Evolutionary conservation across 1,284 basidiomycete species (phyloP), one percentile per base, ranked within the genome.

Genomic region (Melampsora americana): DNA sequence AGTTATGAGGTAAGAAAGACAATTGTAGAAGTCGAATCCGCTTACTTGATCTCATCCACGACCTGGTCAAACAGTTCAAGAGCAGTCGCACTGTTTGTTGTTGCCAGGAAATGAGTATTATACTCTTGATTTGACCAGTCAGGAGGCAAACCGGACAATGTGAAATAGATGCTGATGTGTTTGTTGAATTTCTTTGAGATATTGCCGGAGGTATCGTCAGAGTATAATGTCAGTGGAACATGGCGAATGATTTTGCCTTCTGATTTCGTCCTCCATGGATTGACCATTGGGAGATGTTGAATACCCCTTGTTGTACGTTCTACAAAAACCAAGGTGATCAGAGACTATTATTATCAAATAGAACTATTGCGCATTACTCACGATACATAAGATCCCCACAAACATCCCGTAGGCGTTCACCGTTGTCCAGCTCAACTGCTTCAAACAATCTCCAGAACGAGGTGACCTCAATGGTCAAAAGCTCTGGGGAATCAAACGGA

Each of bases 161-260:
- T n/a, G n/a, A n/a, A n/a, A n/a, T n/a, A n/a, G n/a, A n/a, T n/a
- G n/a, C n/a, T n/a, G n/a, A n/a, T n/a, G n/a, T n/a, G n/a, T n/a
- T n/a, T n/a, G n/a, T n/a, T n/a, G n/a, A n/a, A n/a, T n/a, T n/a
- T n/a, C 12, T 56, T 56, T 6, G 53, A 56, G 5, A 56, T 11
- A 12, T 65, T 65, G 30, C 62, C 62, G 32, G 66, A 67, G 26
- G 66, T 67, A 30, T 67, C 44, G 32, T 67, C 26, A 7, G 35
- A 46, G 32, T 67, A 67, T 18, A 67, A 14, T 9, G 26, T 67
- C 2, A 67, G 26, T 2, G 66, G 44, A 2, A 67, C 44, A 50
- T 67, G 44, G 14, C 66, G n/a, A 3, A 67, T 50, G 0, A 67
- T 67, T 26, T 30, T 50, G 11, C 66, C 66, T 18, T 67, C 7